Base-by-base conservation (phyloP, 176 grass and related monocot genomes). In the Avena eriantha region DNA sequence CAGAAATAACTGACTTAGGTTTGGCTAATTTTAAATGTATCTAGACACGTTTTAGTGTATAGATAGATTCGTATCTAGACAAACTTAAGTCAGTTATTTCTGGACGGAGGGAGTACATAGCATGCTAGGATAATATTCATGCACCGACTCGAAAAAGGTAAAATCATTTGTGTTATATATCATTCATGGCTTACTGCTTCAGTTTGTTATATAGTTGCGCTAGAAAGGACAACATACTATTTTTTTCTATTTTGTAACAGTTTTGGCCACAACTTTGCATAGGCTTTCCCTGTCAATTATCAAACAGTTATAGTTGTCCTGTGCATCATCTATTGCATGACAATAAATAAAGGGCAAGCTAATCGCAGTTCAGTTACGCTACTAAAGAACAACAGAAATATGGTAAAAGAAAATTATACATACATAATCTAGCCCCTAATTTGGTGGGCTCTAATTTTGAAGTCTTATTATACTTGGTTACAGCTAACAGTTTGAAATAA, bases 311-410 rank as follows among this genome's bases (percentile, higher is more conserved):
- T 3, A 68, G 12, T 75, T 22, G 7, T 9, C 19, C 3, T 51
- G 48, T 57, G 45, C 64, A 47, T 35, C 36, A 84, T 48, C 79
- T 72, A 71, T 50, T 66, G 55, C 2, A 74, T 76, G 24, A 21
- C 16, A 76, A 33, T 54, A 54, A 76, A 76, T 68, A 39, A 39
- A 69, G 17, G 66, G 49, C 26, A 51, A 34, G 26, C 26, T 55
- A 77, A 55, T 29, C 19, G 0, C 8, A 34, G 49, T 77, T 55
- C 49, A 77, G 49, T 77, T 77, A 77, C 16, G 26, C 48, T 55
- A 49, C 74, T 77, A 76, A 33, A 49, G 47, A 76, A 53, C 65
- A 53, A 54, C 18, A 76, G 73, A 29, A 76, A 76, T 18, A 76
- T 33, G 73, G 14, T 26, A 9, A 16, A 10, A 19, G 39, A 26